phyloP scores from a whole-genome alignment of 2,329 filamentous ascomycete genomes.

The Cryphonectria japonica region DNA sequence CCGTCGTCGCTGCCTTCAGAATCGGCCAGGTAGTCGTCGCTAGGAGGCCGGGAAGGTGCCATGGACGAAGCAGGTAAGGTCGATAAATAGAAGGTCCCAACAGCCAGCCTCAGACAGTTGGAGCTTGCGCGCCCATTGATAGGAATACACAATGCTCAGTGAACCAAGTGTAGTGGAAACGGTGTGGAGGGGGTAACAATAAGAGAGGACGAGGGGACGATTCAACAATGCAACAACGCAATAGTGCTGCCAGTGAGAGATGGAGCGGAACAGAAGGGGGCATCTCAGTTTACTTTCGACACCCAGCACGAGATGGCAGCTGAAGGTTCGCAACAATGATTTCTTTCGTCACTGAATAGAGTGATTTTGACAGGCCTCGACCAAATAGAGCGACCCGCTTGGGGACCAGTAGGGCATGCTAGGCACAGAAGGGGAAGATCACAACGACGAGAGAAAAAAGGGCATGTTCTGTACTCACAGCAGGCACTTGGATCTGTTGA shows the following conservation, averaged over 20 bases:
- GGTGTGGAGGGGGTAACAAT: background rate
- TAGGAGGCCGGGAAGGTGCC: background rate
- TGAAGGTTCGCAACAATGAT: background rate
- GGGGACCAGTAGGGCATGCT: background rate
- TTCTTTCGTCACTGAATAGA: background rate
- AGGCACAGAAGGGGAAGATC: background rate
- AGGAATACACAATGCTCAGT: background rate
- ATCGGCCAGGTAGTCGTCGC: conserved; percentile 16
- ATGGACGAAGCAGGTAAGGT: conserved; percentile 12
- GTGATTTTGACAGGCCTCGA: background rate
- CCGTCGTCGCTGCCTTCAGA: conserved; percentile 9
- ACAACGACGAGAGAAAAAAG: background rate
- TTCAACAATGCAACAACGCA: background rate
- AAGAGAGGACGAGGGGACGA: background rate
- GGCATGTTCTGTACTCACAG: conserved; percentile 40
- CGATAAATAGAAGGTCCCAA: background rate
- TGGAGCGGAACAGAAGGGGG: background rate
- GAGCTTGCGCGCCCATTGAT: background rate
- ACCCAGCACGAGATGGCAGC: background rate
- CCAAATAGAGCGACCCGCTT: background rate
- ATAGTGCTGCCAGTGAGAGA: background rate
- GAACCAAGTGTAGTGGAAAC: background rate
- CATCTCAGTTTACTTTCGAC: background rate
- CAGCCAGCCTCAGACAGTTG: background rate
- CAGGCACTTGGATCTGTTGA: conserved; percentile 35